phyloP scores from a whole-genome alignment of 352 stramenopile genomes.

The Globisporangium splendens region DNA sequence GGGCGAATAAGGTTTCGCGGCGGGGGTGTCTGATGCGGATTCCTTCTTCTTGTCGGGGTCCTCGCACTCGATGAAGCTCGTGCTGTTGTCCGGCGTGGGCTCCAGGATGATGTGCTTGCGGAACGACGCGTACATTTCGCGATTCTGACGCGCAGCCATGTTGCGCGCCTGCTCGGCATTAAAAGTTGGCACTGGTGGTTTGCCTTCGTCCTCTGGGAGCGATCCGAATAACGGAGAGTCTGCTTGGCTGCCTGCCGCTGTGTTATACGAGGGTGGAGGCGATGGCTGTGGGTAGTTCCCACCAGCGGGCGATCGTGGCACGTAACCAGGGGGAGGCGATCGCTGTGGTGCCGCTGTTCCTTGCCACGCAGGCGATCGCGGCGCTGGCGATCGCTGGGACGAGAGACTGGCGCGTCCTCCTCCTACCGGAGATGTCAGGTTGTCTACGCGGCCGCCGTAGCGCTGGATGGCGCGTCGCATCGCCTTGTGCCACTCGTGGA shows the following conservation, averaged over 20 bases:
- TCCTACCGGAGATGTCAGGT: conserved; percentile 1
- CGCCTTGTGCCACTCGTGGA: conserved; percentile 70
- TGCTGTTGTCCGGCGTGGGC: conserved; percentile 43
- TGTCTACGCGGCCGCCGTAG: conserved; percentile 19
- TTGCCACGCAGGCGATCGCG: background rate
- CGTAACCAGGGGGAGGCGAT: background rate
- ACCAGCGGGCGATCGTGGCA: background rate
- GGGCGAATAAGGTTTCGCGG: conserved; percentile 60
- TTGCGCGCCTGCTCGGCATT: conserved; percentile 12
- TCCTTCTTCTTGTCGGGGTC: conserved; percentile 19
- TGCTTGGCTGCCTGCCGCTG: background rate
- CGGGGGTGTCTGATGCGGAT: conserved; percentile 15
- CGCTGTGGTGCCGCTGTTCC: background rate
- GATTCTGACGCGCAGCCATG: conserved; percentile 19
- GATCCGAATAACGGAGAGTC: conserved; percentile 14
- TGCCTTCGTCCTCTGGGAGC: background rate
- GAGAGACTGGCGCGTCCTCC: background rate
- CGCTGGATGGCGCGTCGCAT: conserved; percentile 41
- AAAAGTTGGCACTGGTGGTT: background rate
- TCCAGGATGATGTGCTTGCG: conserved; percentile 64
- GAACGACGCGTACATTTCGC: conserved; percentile 41
- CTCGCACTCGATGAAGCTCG: conserved; percentile 65
- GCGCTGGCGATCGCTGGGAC: background rate
- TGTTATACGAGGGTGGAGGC: background rate
- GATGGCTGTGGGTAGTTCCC: background rate